Base-by-base conservation (phyloP, 352 stramenopile species). In the Pythium insidiosum region DNA sequence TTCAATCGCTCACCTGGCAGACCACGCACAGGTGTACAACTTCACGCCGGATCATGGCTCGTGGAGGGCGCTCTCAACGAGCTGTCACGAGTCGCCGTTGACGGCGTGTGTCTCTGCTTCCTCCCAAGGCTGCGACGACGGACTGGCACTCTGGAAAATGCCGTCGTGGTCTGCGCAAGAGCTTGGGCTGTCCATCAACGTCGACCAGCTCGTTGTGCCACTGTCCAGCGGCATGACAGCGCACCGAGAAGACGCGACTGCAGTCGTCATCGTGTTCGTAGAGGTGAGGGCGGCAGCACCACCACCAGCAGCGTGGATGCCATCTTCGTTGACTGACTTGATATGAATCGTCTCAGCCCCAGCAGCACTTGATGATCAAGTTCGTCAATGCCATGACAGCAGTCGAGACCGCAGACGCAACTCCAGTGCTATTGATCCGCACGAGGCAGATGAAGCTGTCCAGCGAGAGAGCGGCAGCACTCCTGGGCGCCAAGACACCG, bases 31-130 rank as follows among this genome's bases (percentile, higher is more conserved):
- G 73, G 74, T 86, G 28, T 84, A 79, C 53, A 69, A 87, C 56
- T 87, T 83, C 33, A 87, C 64, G 1, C 71, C 68, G 1, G 68
- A 74, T 26, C 66, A 81, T 19, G 71, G 68, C 7, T 20, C 53
- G 0, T 83, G 73, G 71, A 80, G 68, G 37, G 23, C 56, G 5
- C 43, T 84, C 0, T 41, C 52, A 4, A 61, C 53, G 35, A 30
- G 39, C 1, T 53, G 56, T 7, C 38, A 70, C 15, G 41, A 55
- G 18, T 79, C 70, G 6, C 53, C 56, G 20, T n/a, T n/a, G n/a
- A n/a, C n/a, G n/a, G n/a, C n/a, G n/a, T n/a, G n/a, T n/a, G n/a
- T n/a, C n/a, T n/a, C n/a, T n/a, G n/a, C n/a, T n/a, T n/a, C n/a
- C n/a, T n/a, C n/a, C n/a, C n/a, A n/a, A n/a, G n/a, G n/a, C n/a